Conservation (phyloP, 2,329 filamentous ascomycete species). For the Penicillium sp. region DNA sequence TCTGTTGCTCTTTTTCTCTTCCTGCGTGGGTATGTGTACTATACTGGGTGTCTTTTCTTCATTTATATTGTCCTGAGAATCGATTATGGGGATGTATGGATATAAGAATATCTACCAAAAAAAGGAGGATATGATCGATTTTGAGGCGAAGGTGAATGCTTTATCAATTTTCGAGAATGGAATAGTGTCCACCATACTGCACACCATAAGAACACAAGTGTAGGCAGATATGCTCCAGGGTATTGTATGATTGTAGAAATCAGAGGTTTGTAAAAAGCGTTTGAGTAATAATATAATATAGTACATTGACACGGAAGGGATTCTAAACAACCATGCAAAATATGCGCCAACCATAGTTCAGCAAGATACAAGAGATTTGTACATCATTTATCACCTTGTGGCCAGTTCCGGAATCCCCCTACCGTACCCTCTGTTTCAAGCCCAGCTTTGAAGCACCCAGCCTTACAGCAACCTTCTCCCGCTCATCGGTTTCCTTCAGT, state of each 20-base stretch:
- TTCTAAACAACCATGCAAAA: conserved; percentile 31
- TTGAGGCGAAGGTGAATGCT: background rate
- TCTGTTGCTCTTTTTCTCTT: conserved; percentile 5
- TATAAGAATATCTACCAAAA: conserved; percentile 47
- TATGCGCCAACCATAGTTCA: conserved; percentile 35
- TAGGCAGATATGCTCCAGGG: background rate
- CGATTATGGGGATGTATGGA: background rate
- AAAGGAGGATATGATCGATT: conserved; percentile 29
- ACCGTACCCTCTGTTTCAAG: conserved; percentile 26
- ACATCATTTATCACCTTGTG: conserved; percentile 1
- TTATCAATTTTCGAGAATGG: background rate
- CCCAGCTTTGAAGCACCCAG: conserved; percentile 16
- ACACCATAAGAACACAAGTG: background rate
- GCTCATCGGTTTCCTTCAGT: conserved; percentile 26
- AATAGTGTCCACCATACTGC: background rate
- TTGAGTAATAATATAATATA: conserved; percentile 27
- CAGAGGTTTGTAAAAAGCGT: conserved; percentile 11
- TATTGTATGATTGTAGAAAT: conserved; percentile 6
- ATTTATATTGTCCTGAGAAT: conserved; percentile 6
- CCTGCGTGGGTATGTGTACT: conserved; percentile 12
- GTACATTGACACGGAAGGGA: conserved; percentile 32
- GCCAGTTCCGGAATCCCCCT: conserved; percentile 4
- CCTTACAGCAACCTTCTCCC: conserved; percentile 29
- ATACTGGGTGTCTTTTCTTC: conserved; percentile 12
- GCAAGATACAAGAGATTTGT: conserved; percentile 13